A percentile compares a stretch with the other conserved stretches of the same genome.
phyloP scores from a whole-genome alignment of 2,329 filamentous ascomycete species.

The Rhynchosporium agropyri region DNA sequence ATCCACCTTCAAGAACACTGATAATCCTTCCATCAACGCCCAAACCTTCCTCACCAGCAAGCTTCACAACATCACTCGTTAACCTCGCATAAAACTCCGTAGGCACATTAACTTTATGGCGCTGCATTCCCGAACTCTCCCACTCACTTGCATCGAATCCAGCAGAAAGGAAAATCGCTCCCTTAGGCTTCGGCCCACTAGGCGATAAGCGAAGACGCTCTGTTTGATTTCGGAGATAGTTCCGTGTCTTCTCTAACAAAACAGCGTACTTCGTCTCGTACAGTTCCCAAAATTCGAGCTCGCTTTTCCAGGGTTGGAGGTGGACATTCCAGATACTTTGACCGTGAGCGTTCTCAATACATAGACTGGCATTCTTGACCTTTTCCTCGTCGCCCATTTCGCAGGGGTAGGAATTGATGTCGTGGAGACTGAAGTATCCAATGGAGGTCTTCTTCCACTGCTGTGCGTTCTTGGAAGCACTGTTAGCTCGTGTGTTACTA shows the following conservation, averaged over 20 bases:
- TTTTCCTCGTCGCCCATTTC: constrained; percentile 93
- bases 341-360: constrained; percentile 90
- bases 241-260: constrained; percentile 78
- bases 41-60: constrained; percentile 79
- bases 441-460: constrained; percentile 83
- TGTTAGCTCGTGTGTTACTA: constrained; percentile 73
- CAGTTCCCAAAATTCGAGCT: constrained; percentile 83
- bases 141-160: constrained; percentile 97
- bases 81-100: constrained; percentile 95
- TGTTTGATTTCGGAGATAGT: constrained; percentile 75
- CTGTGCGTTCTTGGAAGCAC: constrained; percentile 69
- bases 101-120: constrained; percentile 92
- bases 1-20: constrained; percentile 93
- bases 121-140: constrained; percentile 91
- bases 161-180: constrained; percentile 91
- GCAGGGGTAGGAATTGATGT: constrained; percentile 98
- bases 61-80: constrained; percentile 78
- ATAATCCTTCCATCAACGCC: constrained; percentile 82
- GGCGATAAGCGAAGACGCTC: constrained; percentile 60
- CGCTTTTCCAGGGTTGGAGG: constrained; percentile 80
- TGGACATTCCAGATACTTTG: constrained; percentile 98
- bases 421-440: constrained; percentile 95
- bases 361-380: constrained; percentile 89
- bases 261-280: constrained; percentile 79
- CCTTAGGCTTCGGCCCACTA: constrained; percentile 67